These are phyloP conservation scores for Mimosa pudica DNA, from an alignment of 306 rosid genomes.

Conservation along the genomic window DNA sequence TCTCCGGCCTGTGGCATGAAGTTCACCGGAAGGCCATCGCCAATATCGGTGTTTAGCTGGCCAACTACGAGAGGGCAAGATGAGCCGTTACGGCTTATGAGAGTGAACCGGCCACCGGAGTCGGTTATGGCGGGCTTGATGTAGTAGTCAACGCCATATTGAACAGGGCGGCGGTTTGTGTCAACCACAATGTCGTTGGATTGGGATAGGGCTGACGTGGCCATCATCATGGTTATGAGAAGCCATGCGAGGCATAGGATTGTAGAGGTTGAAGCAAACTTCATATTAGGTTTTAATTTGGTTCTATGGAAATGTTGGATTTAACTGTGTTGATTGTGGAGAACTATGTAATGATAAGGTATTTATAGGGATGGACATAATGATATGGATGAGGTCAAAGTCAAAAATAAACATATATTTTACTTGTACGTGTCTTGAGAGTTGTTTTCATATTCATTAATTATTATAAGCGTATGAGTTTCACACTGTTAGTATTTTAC, in stretches of 20 bases:
- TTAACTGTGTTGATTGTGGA: not conserved
- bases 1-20: slow-evolving; percentile 48
- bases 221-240: slow-evolving; percentile 12
- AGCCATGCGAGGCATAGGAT: slow-evolving; percentile 34
- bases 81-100: slow-evolving; percentile 30
- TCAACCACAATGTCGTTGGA: slow-evolving; percentile 43
- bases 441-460: not conserved
- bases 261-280: not conserved
- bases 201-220: slow-evolving; percentile 39
- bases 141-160: slow-evolving; percentile 49
- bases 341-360: not conserved
- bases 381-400: not conserved
- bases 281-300: not conserved
- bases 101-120: slow-evolving; percentile 53
- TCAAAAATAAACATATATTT: not conserved
- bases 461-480: too few species aligned
- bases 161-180: slow-evolving; percentile 48
- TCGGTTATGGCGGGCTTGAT: slow-evolving; percentile 66
- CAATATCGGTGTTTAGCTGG: slow-evolving; percentile 42
- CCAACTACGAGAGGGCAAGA: slow-evolving; percentile 57
- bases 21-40: slow-evolving; percentile 34
- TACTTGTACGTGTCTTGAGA: slow-evolving; percentile 5
- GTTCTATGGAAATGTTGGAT: not conserved
- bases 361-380: slow-evolving; percentile 4
- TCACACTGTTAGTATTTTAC: too few species aligned